phyloP scores from a whole-genome alignment of 1,284 basidiomycete genomes.

The Ceratobasidium sp. region DNA sequence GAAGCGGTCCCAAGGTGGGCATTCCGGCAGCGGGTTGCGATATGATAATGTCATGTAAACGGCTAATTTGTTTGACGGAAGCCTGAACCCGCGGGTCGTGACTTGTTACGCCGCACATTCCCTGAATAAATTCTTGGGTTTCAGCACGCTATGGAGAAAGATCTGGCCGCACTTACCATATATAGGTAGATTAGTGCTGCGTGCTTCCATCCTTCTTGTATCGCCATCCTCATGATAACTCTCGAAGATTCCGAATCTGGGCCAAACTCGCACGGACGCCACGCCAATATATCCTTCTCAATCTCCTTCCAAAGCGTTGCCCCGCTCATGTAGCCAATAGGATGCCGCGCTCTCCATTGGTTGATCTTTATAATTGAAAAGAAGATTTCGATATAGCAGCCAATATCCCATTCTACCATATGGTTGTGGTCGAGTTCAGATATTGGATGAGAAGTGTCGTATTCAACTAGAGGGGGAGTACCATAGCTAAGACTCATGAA shows the following conservation, averaged over 20 bases:
- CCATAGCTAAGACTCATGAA: conserved; percentile 1
- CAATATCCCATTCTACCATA: conserved; percentile 18
- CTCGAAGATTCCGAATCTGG: not conserved
- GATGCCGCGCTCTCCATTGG: conserved; percentile 15
- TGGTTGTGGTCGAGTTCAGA: not conserved
- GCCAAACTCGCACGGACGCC: not conserved
- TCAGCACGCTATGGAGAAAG: too few species aligned
- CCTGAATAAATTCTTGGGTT: not conserved
- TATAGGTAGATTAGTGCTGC: conserved; percentile 18
- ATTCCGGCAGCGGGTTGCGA: not conserved
- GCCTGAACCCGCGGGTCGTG: conserved; percentile 36
- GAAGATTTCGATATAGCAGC: not conserved
- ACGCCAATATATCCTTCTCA: conserved; percentile 1
- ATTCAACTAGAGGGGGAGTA: not conserved
- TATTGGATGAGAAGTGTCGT: not conserved
- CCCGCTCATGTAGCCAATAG: not conserved
- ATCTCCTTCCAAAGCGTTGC: not conserved
- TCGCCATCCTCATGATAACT: not conserved
- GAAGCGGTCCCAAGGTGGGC: not conserved
- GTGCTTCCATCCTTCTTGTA: conserved; percentile 30
- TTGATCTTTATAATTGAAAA: conserved; percentile 17
- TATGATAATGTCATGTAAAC: not conserved
- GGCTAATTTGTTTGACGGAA: conserved; percentile 10
- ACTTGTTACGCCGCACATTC: conserved; percentile 27
- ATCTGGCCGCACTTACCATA: conserved; percentile 1